Evolutionary conservation across 1,284 basidiomycete genomes (phyloP).

Genomic region (Puccinia horiana): DNA sequence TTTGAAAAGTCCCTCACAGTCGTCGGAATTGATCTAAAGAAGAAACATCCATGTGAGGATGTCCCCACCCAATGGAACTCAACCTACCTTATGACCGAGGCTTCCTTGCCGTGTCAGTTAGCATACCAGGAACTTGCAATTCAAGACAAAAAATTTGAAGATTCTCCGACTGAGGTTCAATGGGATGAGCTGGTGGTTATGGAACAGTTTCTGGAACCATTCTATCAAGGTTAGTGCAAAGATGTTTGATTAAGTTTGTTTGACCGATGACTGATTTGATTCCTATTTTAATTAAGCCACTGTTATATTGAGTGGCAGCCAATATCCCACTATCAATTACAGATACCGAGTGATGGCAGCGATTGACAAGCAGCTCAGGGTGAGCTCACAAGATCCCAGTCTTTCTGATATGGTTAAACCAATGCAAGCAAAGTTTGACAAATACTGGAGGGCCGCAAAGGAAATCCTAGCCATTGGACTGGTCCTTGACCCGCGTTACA

Average conservation of each 20-base stretch:
- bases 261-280: too few species aligned
- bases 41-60: not conserved
- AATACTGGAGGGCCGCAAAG: not conserved
- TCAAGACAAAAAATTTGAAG: not conserved
- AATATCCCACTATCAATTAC: not conserved
- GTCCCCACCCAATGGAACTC: too few species aligned
- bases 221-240: too few species aligned
- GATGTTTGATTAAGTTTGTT: too few species aligned
- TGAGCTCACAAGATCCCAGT: not conserved
- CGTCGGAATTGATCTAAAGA: not conserved
- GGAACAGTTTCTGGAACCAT: not conserved
- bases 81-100: not conserved
- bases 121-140: not conserved
- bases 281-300: not conserved
- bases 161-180: not conserved
- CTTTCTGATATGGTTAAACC: not conserved
- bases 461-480: not conserved
- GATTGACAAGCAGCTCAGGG: not conserved
- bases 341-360: not conserved
- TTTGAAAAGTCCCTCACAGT: not conserved
- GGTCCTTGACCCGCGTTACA: not conserved
- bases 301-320: not conserved
- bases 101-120: not conserved
- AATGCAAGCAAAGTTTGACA: not conserved
- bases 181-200: not conserved